A percentile compares a stretch with the other conserved stretches of the same genome.
Conservation (phyloP, 2,329 filamentous ascomycete genomes). For the Neofusicoccum parvum region DNA sequence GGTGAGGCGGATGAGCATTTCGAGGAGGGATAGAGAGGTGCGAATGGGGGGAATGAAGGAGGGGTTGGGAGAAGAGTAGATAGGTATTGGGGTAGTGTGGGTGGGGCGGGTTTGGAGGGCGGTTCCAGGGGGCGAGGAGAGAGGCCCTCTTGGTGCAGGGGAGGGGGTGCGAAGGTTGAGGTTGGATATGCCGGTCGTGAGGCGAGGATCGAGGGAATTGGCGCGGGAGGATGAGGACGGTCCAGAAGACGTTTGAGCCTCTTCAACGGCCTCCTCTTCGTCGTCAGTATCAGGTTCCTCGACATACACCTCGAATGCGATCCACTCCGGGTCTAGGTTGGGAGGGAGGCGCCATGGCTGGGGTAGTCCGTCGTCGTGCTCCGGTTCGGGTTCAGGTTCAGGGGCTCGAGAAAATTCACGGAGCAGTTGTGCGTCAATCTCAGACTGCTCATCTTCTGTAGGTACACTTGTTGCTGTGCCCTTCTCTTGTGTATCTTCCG, state of each 20-base stretch:
- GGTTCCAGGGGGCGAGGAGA: slow-evolving; percentile 26
- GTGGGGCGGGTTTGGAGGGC: slow-evolving; percentile 31
- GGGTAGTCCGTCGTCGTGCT: slow-evolving; percentile 24
- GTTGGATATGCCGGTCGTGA: slow-evolving; percentile 48
- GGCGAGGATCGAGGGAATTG: slow-evolving; percentile 22
- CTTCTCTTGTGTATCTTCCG: background rate
- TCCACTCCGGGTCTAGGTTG: slow-evolving; percentile 85
- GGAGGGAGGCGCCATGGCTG: slow-evolving; percentile 65
- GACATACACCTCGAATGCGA: slow-evolving; percentile 83
- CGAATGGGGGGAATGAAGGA: slow-evolving; percentile 54
- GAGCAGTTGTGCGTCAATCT: slow-evolving; percentile 48
- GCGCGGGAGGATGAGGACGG: background rate
- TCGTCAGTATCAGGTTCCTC: slow-evolving; percentile 62
- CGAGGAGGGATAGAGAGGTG: slow-evolving; percentile 76
- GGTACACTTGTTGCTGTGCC: background rate
- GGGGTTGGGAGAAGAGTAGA: slow-evolving; percentile 27
- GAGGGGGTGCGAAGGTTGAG: slow-evolving; percentile 44
- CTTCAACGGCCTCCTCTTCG: slow-evolving; percentile 48
- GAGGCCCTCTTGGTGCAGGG: slow-evolving; percentile 25
- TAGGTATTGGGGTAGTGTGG: slow-evolving; percentile 30
- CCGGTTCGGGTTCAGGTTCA: slow-evolving; percentile 22
- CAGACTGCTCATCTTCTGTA: slow-evolving; percentile 43
- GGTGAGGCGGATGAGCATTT: slow-evolving; percentile 83
- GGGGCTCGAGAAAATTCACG: slow-evolving; percentile 41
- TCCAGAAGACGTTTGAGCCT: slow-evolving; percentile 23